These are phyloP conservation scores for Phascolomyces articulosus DNA, from an alignment of 371 early-diverging fungal genomes.

Conservation along the genomic window DNA sequence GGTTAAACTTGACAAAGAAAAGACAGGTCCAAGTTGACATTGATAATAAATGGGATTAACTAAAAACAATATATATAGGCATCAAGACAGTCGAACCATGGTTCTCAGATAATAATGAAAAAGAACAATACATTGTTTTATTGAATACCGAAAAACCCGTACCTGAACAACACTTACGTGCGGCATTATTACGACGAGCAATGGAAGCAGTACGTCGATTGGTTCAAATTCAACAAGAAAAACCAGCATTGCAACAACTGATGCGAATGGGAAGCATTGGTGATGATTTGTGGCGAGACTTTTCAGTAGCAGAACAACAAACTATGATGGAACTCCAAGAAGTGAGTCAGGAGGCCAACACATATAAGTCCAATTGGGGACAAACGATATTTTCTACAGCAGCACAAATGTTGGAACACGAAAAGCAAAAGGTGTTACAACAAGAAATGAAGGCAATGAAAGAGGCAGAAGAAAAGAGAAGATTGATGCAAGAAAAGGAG, in stretches of 20 bases:
- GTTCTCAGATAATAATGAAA: conserved; percentile 70
- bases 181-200: conserved; percentile 85
- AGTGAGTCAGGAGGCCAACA: conserved; percentile 82
- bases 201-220: conserved; percentile 82
- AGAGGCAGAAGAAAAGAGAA: conserved; percentile 44
- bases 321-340: conserved; percentile 83
- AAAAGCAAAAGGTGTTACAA: conserved; percentile 52
- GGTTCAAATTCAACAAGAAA: conserved; percentile 79
- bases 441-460: conserved; percentile 53
- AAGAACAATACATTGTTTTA: conserved; percentile 74
- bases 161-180: conserved; percentile 67
- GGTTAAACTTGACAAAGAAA: no score
- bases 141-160: conserved; percentile 62
- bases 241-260: conserved; percentile 75
- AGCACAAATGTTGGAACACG: conserved; percentile 73
- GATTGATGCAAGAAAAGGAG: conserved; percentile 7
- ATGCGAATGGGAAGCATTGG: conserved; percentile 86
- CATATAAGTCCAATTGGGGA: conserved; percentile 86
- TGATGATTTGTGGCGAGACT: conserved; percentile 85
- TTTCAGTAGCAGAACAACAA: conserved; percentile 81
- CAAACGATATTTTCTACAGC: conserved; percentile 85
- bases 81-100: conserved; percentile 63
- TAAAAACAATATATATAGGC: no score
- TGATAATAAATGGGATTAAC: no score
- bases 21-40: no score